A percentile compares a stretch with the other conserved stretches of the same genome.
Evolutionary conservation across 192 early-diverging fungal species (phyloP).

Genomic region (Mortierella hygrophila): DNA sequence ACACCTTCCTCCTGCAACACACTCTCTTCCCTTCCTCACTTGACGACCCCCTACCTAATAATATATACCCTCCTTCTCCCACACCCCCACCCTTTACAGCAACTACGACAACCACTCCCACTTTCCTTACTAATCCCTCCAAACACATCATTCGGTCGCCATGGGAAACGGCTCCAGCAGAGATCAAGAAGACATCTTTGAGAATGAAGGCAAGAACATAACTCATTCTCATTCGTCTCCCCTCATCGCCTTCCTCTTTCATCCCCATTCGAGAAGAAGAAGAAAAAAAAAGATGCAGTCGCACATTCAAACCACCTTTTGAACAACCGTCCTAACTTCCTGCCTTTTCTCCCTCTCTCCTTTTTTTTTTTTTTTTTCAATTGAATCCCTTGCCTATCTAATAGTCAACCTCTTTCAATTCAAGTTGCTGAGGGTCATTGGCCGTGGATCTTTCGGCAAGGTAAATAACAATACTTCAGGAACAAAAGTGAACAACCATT

Average conservation of each 20-base stretch:
- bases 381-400: neutral
- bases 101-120: neutral
- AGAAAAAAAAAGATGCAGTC: neutral
- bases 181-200: slow-evolving; percentile 52
- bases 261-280: neutral
- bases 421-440: slow-evolving; percentile 82
- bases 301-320: neutral
- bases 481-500: neutral
- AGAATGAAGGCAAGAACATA: slow-evolving; percentile 48
- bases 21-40: neutral
- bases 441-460: slow-evolving; percentile 92
- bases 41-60: slow-evolving; percentile 2
- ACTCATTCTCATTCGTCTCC: neutral
- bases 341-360: neutral
- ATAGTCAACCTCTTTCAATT: slow-evolving; percentile 86
- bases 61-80: neutral
- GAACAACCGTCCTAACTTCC: neutral
- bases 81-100: neutral
- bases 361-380: neutral
- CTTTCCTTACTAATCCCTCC: neutral
- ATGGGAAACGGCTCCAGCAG: slow-evolving; percentile 52
- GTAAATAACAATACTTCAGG: slow-evolving; percentile 52
- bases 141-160: neutral
- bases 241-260: neutral
- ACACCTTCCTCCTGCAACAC: neutral